Evolutionary conservation across 345 rosid genomes (phyloP), one percentile per base, ranked within the genome.

Genomic region (Toxicodendron radicans): DNA sequence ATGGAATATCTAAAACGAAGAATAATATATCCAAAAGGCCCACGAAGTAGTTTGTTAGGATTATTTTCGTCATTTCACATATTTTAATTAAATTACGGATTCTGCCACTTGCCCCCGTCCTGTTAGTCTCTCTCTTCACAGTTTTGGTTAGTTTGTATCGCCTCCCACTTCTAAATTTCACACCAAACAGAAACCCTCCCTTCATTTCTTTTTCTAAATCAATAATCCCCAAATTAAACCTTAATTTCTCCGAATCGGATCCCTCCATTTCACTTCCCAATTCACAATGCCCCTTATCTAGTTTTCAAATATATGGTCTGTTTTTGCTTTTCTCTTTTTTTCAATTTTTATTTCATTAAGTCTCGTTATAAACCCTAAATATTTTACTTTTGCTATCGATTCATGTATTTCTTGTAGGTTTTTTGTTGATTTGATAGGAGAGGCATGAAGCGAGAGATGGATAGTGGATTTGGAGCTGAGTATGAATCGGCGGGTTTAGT

Each of bases 371-470:
- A 18, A 18, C 54, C 18, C 54, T 51, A 13, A 10, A 7, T 49
- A 27, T 45, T 16, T 23, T 27, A 51, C 20, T 45, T 64, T 30
- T 10, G 16, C 10, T 17, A 27, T 27, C 12, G 8, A 18, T 54
- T 0, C 11, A 24, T 13, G 10, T 27, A 49, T 35, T 18, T 48
- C 21, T 38, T 48, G 63, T 61, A 71, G 78, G 18, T 76, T 78
- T 56, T 68, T 49, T 51, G 83, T 68, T 69, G 79, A 82, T 83
- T 83, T 73, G 76, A 73, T 60, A 14, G 27, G 59, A 33, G 83
- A 79, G 81, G 27, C 67, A 92, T 91, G 97, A 85, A 85, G 89
- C 83, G 84, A 66, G 94, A 88, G 78, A 70, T 80, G 51, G 85
- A 68, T 68, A 73, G 70, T 59, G 87, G 58, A 16, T 63, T 63